Evolutionary conservation across 345 rosid genomes (phyloP).

Genomic region (Lepidium aucheri): DNA sequence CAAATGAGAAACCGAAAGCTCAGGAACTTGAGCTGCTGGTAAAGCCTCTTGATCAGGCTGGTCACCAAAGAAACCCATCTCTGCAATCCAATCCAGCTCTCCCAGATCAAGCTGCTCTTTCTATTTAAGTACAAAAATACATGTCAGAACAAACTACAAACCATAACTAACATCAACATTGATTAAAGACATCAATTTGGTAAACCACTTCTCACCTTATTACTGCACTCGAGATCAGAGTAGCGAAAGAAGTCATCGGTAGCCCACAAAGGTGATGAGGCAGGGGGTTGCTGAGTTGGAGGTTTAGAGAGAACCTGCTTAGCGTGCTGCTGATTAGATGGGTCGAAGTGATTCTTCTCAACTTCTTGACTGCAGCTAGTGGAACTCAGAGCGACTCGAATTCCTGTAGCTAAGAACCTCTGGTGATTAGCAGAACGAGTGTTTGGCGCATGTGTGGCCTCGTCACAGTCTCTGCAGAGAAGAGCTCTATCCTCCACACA

Average conservation of each 20-base stretch:
- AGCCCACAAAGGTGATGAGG: slow-evolving; percentile 48
- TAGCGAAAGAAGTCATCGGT: slow-evolving; percentile 63
- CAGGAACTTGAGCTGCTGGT: slow-evolving; percentile 89
- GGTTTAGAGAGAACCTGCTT: slow-evolving; percentile 26
- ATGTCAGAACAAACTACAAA: slow-evolving; percentile 6
- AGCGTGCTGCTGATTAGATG: slow-evolving; percentile 38
- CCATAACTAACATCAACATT: neutral
- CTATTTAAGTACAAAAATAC: neutral
- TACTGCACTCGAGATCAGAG: slow-evolving; percentile 54
- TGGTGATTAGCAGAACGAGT: slow-evolving; percentile 88
- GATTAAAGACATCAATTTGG: neutral
- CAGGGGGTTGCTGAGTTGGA: slow-evolving; percentile 35
- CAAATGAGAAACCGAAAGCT: slow-evolving; percentile 44
- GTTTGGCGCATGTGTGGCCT: slow-evolving; percentile 65
- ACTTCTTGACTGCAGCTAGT: slow-evolving; percentile 37
- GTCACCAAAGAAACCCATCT: slow-evolving; percentile 55
- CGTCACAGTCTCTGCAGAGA: slow-evolving; percentile 82
- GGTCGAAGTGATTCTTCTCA: slow-evolving; percentile 45
- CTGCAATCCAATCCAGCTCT: slow-evolving; percentile 70
- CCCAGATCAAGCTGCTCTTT: slow-evolving; percentile 67
- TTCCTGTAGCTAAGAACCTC: slow-evolving; percentile 88
- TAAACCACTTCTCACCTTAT: slow-evolving; percentile 48
- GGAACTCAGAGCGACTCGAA: slow-evolving; percentile 66
- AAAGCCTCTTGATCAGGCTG: slow-evolving; percentile 49
- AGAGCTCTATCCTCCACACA: slow-evolving; percentile 98